These are phyloP conservation scores for Melastoma candidum DNA, from an alignment of 441 rosid species.

Conservation along the genomic window DNA sequence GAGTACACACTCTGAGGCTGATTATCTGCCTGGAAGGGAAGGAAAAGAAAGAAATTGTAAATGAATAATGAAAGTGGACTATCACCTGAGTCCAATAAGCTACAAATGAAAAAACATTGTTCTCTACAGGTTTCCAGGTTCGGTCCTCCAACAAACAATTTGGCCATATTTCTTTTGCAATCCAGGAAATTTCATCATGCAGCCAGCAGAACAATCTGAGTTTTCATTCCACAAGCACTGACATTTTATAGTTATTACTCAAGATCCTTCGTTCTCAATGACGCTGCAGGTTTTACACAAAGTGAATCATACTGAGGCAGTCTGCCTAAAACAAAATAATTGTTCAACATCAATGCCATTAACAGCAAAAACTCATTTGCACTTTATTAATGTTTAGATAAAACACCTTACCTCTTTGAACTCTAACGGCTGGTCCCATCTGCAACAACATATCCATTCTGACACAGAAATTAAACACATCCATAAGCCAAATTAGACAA, in stretches of 20 bases:
- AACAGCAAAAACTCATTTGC: too few relatives aligned
- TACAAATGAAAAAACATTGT: constrained; percentile 34
- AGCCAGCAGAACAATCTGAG: constrained; percentile 35
- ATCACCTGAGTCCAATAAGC: neutral
- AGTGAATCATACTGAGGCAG: too few relatives aligned
- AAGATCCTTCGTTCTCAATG: too few relatives aligned
- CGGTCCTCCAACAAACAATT: constrained; percentile 62
- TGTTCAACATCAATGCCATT: too few relatives aligned
- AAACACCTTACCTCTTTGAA: constrained; percentile 41
- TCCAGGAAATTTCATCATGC: constrained; percentile 59
- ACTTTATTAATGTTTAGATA: too few relatives aligned
- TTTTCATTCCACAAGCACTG: too few relatives aligned
- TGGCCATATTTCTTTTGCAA: constrained; percentile 61
- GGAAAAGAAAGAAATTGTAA: too few relatives aligned
- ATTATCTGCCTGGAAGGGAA: constrained; percentile 23
- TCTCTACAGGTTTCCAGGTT: constrained; percentile 65
- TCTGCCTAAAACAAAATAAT: too few relatives aligned
- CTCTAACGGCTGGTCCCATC: constrained; percentile 62
- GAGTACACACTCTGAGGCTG: constrained; percentile 53
- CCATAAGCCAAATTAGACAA: too few relatives aligned
- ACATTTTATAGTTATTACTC: too few relatives aligned
- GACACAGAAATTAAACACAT: constrained; percentile 9
- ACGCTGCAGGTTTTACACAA: too few relatives aligned
- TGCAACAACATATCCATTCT: constrained; percentile 68
- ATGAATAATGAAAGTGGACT: too few relatives aligned